Evolutionary conservation across 2,329 filamentous ascomycete genomes (phyloP), one percentile per base, ranked within the genome.

Genomic region (Trichoderma sp.): DNA sequence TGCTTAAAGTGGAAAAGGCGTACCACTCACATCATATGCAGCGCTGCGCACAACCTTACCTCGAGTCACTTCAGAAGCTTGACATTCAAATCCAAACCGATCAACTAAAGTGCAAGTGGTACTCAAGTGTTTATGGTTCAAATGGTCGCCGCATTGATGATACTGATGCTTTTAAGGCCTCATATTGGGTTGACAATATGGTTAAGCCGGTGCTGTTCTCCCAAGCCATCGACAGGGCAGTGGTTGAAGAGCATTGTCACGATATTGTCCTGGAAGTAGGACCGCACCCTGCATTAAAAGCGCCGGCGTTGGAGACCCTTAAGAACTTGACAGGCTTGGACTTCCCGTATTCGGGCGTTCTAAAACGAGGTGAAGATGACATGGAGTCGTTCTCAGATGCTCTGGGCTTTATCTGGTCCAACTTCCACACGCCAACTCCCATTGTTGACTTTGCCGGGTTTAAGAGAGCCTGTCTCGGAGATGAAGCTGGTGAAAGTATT

Each of bases 1-100:
- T 77, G 0, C 74, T 86, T 5, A 71, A 72, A 2, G 79, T 85
- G 0, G 82, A 84, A 59, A 83, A 78, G 0, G 84, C 83, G 0
- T 86, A 86, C 65, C 84, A 86, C 74, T 86, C 83, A 0, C 78
- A 77, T 2, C 84, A 85, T 71, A 86, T 86, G 84, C 16, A 47
- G 21, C 43, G 19, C 6, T n/a, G 16, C 19, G 43, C 16, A 21
- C 16, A 47, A 8, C 19, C 6, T n/a, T 47, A 47, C n/a, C 19
- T 21, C 3, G 43, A n/a, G 8, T n/a, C 43, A 6, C n/a, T 47
- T 2, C 19, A 47, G 43, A 47, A n/a, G 16, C n/a, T 47, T n/a
- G n/a, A n/a, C n/a, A 47, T 21, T 47, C 43, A 47, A 21, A 19
- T 40, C 16, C 37, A 14, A 19, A 6, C 37, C 37, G 37, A 40